Base-by-base conservation (phyloP, 2,329 filamentous ascomycete species). In the Sarocladium strictum region DNA sequence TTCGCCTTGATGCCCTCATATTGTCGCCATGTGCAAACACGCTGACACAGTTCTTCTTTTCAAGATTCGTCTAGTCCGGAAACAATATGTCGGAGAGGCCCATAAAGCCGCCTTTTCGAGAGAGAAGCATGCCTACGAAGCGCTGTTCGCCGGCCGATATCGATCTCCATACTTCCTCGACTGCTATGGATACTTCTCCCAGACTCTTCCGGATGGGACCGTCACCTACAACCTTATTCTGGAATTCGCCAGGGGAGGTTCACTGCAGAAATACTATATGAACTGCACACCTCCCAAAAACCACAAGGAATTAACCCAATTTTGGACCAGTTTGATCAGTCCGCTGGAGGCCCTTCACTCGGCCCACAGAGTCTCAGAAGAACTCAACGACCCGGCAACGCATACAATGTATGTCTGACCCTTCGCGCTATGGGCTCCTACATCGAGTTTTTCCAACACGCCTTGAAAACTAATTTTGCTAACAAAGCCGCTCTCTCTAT, bases 211-310 rank as follows among this genome's bases (percentile, higher is more conserved):
- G 4, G 27, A 51, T 12, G 17, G 17, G 3, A 51, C 15, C 4
- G 26, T 10, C 12, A 56, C 58, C 3, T 58, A 54, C 43, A 59
- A 54, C 23, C 53, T 59, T 2, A 49, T 59, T 27, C 24, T 59
- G 1, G 56, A 55, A 7, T 51, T 38, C 32, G 54, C 54, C 11
- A 33, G 52, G 0, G 54, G 56, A 6, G 54, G 37, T 3, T 50
- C 51, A 35, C 41, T 59, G 14, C 52, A 51, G 12, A 2, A 47
- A 7, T 56, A 53, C 38, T 56, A 26, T n/a, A 21, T 21, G 0
- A 27, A 2, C 3, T 51, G 10, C 32, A 14, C n/a, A 2, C 58
- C 38, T 5, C 58, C 56, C 1, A 12, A 3, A n/a, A 35, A 37
- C 2, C 3, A 9, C 2, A 2, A 19, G 4, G 43, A 56, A 6